Conservation (phyloP, 2,329 filamentous ascomycete species). For the Colletotrichum graminicola region DNA sequence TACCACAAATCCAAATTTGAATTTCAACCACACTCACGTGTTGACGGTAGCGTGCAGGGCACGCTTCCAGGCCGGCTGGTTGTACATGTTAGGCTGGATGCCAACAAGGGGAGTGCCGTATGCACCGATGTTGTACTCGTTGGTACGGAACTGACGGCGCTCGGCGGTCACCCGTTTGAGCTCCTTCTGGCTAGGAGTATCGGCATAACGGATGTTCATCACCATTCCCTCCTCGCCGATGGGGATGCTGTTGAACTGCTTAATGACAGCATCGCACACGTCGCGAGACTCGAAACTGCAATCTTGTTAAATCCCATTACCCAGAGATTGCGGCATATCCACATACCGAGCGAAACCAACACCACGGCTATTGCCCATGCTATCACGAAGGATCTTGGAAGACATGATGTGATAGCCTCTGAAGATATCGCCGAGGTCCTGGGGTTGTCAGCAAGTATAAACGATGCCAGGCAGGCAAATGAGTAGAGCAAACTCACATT, state of each 20-base stretch:
- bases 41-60: slow-evolving; percentile 36
- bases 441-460: slow-evolving; percentile 25
- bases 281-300: slow-evolving; percentile 88
- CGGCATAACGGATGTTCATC: slow-evolving; percentile 95
- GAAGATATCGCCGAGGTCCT: slow-evolving; percentile 85
- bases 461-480: background rate
- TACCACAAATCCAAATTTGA: background rate
- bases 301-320: slow-evolving; percentile 43
- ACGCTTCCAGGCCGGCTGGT: slow-evolving; percentile 54
- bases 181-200: slow-evolving; percentile 96
- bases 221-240: slow-evolving; percentile 84
- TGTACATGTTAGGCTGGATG: slow-evolving; percentile 63
- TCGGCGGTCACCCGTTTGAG: slow-evolving; percentile 96
- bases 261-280: slow-evolving; percentile 90
- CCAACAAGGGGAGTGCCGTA: slow-evolving; percentile 74
- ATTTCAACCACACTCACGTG: slow-evolving; percentile 27
- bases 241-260: slow-evolving; percentile 83
- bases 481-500: slow-evolving; percentile 69
- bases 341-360: slow-evolving; percentile 95
- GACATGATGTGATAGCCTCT: slow-evolving; percentile 86
- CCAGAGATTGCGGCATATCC: slow-evolving; percentile 21
- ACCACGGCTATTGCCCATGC: slow-evolving; percentile 91
- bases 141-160: slow-evolving; percentile 93
- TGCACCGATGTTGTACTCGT: slow-evolving; percentile 87
- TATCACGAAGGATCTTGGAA: slow-evolving; percentile 93